Base-by-base conservation (phyloP, 2,329 filamentous ascomycete species). In the Fusarium coicis region DNA sequence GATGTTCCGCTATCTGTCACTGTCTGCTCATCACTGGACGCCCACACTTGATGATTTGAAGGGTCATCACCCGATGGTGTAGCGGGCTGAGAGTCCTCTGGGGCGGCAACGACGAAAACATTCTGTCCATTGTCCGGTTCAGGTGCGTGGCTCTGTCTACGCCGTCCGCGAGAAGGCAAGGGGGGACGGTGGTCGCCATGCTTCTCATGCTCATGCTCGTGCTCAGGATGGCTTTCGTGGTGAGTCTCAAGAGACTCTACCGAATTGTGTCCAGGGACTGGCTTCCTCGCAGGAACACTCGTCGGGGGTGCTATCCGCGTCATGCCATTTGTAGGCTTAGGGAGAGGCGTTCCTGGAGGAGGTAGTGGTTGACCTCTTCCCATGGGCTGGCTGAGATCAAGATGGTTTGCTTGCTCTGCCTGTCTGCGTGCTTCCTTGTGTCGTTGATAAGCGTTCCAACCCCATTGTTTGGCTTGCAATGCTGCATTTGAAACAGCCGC, bases 351-450 rank as follows among this genome's bases (percentile, higher is more conserved):
- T 5, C 94, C 95, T 5, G 93, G 93, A 14, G 94, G 94, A 52
- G 94, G 94, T 23, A 97, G 84, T 2, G 94, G 94, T 75, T 93
- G 92, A 0, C 94, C 94, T 43, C 94, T 89, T 3, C 95, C 95
- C 85, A 97, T 94, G 4, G 94, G 94, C 75, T 93, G 89, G 72
- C 80, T 83, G 66, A 88, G 73, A 82, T 90, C 80, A 68, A 89
- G 79, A 14, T 79, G 79, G 30, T 65, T 76, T 30, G 72, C 66
- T 23, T 78, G 77, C 7, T 83, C 81, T 19, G 75, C 77, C 30
- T 79, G 77, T 58, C 79, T 81, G 52, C 80, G 82, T 34, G 78
- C 79, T 49, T 87, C 85, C 49, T 85, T 86, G 64, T 86, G 84
- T 63, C 86, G 82, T 70, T 88, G 87, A 18, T 89, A 81, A 4